phyloP scores from a whole-genome alignment of 345 rosid species.

The Eucalyptus marginata region DNA sequence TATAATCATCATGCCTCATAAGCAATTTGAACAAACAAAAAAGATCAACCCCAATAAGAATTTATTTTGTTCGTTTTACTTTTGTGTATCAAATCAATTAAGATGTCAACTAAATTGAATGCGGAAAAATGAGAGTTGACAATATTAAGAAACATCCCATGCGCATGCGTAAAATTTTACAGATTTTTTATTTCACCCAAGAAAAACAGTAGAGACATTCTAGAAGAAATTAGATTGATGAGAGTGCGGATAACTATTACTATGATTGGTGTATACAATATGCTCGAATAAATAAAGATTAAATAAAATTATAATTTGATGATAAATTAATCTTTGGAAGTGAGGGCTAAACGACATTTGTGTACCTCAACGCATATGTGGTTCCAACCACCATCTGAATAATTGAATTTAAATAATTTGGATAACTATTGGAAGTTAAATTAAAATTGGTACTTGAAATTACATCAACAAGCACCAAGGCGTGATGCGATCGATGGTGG shows the following conservation, averaged over 20 bases:
- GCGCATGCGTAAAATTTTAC: not conserved
- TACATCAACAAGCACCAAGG: not conserved
- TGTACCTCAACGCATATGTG: not conserved
- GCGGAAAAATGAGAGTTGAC: not conserved
- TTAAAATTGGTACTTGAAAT: not conserved
- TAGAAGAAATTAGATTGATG: not conserved
- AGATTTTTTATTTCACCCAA: not conserved
- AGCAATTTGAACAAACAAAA: not conserved
- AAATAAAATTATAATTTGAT: conserved; percentile 1
- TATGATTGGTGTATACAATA: not conserved
- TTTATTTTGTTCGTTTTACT: too few relatives aligned
- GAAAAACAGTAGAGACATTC: not conserved
- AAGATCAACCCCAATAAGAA: not conserved
- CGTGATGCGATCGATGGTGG: not conserved
- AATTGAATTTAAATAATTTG: not conserved
- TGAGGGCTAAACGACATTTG: not conserved
- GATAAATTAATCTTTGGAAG: not conserved
- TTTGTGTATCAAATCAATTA: too few relatives aligned
- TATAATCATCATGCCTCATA: not conserved
- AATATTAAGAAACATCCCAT: too few relatives aligned
- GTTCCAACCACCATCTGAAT: not conserved
- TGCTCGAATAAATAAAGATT: not conserved
- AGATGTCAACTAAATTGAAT: too few relatives aligned
- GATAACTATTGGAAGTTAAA: not conserved
- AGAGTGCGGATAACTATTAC: not conserved